Evolutionary conservation across 1,139 yeast genomes (phyloP).

Genomic region (Kodamaea suecica): DNA sequence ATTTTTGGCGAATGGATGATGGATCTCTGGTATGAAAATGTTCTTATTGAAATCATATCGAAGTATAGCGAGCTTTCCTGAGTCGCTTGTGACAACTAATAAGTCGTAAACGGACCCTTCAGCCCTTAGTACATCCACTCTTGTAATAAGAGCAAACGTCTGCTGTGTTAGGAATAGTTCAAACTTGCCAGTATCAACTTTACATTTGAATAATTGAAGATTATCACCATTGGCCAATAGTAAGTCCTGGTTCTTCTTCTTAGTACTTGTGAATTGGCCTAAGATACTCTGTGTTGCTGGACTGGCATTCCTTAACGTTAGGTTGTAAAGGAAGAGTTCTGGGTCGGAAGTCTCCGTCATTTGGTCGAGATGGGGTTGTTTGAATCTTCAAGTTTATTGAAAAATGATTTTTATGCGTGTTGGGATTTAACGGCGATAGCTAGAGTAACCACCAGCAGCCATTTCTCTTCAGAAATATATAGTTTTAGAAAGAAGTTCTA

Average conservation of each 20-base stretch:
- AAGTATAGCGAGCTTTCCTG: conserved; percentile 67
- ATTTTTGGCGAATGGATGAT: conserved; percentile 71
- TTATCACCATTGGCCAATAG: conserved; percentile 54
- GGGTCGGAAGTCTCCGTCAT: too few relatives aligned
- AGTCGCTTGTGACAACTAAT: conserved; percentile 72
- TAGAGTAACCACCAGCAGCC: too few relatives aligned
- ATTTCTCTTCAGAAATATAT: too few relatives aligned
- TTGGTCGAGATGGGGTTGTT: too few relatives aligned
- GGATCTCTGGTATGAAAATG: conserved; percentile 48
- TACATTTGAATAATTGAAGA: conserved; percentile 51
- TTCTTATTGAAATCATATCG: conserved; percentile 41
- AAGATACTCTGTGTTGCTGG: conserved; percentile 52
- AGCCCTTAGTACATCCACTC: conserved; percentile 49
- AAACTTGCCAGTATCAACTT: conserved; percentile 56
- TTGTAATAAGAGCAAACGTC: conserved; percentile 59
- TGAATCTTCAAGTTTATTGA: too few relatives aligned
- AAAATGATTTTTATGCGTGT: too few relatives aligned
- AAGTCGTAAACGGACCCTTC: conserved; percentile 51
- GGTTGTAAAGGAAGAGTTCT: conserved; percentile 47
- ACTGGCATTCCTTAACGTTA: conserved; percentile 60
- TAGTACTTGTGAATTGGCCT: conserved; percentile 63
- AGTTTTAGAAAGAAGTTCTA: too few relatives aligned
- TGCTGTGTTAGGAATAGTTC: conserved; percentile 41
- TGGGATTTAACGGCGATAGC: too few relatives aligned
- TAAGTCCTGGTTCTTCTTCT: conserved; percentile 58